These are phyloP conservation scores for Pestalotiopsis sp. DNA, from an alignment of 2,329 filamentous ascomycete species.

Conservation along the genomic window DNA sequence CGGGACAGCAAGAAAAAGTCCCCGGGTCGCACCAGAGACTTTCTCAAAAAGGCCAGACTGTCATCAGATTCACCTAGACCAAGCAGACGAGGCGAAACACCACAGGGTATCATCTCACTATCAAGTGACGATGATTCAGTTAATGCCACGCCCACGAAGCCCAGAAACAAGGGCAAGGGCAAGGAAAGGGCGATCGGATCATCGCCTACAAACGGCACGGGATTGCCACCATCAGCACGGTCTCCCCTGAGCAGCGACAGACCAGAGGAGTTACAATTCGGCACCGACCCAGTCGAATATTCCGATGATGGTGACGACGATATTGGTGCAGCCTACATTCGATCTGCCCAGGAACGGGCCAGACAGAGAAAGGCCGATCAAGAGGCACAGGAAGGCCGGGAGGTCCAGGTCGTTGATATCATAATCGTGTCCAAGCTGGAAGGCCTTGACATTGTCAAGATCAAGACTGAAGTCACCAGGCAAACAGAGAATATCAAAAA, in stretches of 20 bases:
- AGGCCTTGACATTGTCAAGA: conserved; percentile 61
- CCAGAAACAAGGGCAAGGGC: not conserved
- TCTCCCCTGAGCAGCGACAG: not conserved
- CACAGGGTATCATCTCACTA: conserved; percentile 20
- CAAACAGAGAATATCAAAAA: conserved; percentile 67
- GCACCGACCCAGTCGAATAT: conserved; percentile 14
- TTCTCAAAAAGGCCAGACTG: not conserved
- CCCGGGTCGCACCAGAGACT: not conserved
- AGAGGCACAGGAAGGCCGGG: conserved; percentile 23
- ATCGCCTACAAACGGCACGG: not conserved
- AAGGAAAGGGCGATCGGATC: not conserved
- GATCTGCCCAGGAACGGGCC: conserved; percentile 41
- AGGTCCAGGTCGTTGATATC: conserved; percentile 52
- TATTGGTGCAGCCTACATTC: conserved; percentile 40
- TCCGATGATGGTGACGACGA: conserved; percentile 7
- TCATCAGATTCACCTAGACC: not conserved
- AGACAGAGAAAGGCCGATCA: conserved; percentile 26
- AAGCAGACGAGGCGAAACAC: not conserved
- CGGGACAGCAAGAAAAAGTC: not conserved
- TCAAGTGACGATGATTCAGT: conserved; percentile 28
- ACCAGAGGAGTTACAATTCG: conserved; percentile 16
- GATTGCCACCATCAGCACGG: not conserved
- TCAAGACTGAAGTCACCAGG: conserved; percentile 70
- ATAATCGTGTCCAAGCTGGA: conserved; percentile 71
- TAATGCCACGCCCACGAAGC: conserved; percentile 2